Conservation (phyloP, 495 filamentous ascomycete species). For the Extremus antarcticus region DNA sequence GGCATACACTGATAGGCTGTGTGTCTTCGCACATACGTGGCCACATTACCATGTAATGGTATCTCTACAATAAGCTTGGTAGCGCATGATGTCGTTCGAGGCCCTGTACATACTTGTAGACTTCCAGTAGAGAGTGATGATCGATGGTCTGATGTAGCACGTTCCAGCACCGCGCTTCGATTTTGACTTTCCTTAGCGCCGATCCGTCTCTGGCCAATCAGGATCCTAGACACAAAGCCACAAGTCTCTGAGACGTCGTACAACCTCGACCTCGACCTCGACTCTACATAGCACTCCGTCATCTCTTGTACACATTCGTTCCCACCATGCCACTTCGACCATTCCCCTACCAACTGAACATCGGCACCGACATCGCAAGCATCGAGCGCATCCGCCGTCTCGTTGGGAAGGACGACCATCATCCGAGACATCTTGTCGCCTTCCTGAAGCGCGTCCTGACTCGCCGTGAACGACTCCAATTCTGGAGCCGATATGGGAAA, state of each 20-base stretch:
- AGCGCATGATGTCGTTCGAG: too few species aligned
- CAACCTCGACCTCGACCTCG: neutral
- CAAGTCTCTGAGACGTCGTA: neutral
- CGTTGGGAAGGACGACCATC: constrained; percentile 20
- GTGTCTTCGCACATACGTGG: too few species aligned
- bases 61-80: too few species aligned
- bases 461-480: constrained; percentile 2
- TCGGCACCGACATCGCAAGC: constrained; percentile 50
- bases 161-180: too few species aligned
- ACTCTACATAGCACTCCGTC: neutral
- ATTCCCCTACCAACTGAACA: constrained; percentile 37
- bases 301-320: neutral
- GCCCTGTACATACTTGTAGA: too few species aligned
- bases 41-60: too few species aligned
- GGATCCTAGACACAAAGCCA: too few species aligned
- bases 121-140: too few species aligned
- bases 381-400: constrained; percentile 35
- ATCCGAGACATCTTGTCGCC: neutral
- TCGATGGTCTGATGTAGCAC: too few species aligned
- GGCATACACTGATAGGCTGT: too few species aligned
- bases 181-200: too few species aligned
- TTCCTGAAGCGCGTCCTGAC: constrained; percentile 12
- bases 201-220: too few species aligned
- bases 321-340: constrained; percentile 25
- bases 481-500: constrained; percentile 1